These are phyloP conservation scores for Wickerhamiella galacta DNA, from an alignment of 805 yeast species.

Conservation along the genomic window DNA sequence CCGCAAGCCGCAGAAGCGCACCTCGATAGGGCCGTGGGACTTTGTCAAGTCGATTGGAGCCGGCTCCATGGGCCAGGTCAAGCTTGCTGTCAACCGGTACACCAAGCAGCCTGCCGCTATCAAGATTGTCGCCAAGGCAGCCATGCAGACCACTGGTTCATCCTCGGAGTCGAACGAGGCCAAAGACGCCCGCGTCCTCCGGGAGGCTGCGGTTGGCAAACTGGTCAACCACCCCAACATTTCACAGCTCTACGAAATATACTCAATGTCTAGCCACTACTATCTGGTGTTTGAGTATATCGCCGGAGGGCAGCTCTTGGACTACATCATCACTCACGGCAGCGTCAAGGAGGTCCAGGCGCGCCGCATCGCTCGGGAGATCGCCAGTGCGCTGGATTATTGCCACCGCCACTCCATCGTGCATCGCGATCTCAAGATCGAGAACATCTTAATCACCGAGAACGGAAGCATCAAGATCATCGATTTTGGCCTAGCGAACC, in stretches of 20 bases:
- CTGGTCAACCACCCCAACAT: constrained; percentile 82
- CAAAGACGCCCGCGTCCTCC: constrained; percentile 76
- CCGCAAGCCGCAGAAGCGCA: constrained; percentile 33
- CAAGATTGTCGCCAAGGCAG: constrained; percentile 83
- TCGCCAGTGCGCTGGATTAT: constrained; percentile 84
- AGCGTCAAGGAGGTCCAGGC: constrained; percentile 87
- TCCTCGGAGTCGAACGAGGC: constrained; percentile 42
- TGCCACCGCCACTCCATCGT: constrained; percentile 89
- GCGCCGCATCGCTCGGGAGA: constrained; percentile 84
- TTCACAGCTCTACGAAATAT: constrained; percentile 82
- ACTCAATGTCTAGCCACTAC: constrained; percentile 91
- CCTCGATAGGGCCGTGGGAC: constrained; percentile 92
- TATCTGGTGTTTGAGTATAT: constrained; percentile 95
- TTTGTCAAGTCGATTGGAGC: constrained; percentile 91
- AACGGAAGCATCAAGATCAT: constrained; percentile 89
- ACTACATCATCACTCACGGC: constrained; percentile 93
- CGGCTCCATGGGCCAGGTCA: constrained; percentile 98
- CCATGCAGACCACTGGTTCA: constrained; percentile 29
- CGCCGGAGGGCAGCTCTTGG: constrained; percentile 94
- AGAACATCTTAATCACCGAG: constrained; percentile 84
- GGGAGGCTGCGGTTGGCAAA: constrained; percentile 91
- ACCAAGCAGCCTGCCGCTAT: constrained; percentile 67
- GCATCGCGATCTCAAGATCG: constrained; percentile 92
- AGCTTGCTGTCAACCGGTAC: constrained; percentile 69
- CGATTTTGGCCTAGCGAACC: constrained; percentile 88